Base-by-base conservation (phyloP, 1,284 basidiomycete genomes). In the Trichosporon sp. region DNA sequence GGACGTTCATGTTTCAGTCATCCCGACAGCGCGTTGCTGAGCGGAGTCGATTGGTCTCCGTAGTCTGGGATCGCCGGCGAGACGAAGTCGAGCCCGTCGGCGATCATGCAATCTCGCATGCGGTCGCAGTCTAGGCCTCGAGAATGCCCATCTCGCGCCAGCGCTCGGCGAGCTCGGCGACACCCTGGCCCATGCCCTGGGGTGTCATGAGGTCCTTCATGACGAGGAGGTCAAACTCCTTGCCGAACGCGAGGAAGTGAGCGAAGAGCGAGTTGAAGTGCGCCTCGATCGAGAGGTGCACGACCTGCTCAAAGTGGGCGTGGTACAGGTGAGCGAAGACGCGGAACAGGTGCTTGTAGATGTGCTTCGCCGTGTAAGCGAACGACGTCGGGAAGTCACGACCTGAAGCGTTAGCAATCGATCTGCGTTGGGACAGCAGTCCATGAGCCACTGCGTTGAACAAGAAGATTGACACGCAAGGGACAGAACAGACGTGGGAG, bases 211-310 rank as follows among this genome's bases (percentile, higher is more conserved):
- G 66, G 32, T 91, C 92, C 74, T 89, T 89, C 74, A 95, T 87
- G 70, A 95, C 93, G 66, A 98, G 82, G 36, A 99, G 81, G 75
- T 96, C 90, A 76, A 97, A 99, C 71, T 86, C 84, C 59, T 82
- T 81, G 11, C 86, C 86, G 74, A 98, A 98, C 0, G 94, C 91
- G 56, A 98, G 83, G 82, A 95, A 97, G 81, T 98, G 95, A 0
- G 95, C 95, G 74, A 98, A 98, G 34, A 98, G 86, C n/a, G 90
- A 92, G 81, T 98, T 98, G 82, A 97, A 94, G 80, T 98, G 95
- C 0, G 94, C 94, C 76, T 98, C 95, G 56, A 91, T 89, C 63
- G 91, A 92, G 23, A 99, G 86, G 78, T 99, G 95, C 71, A 97
- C 88, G 72, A 90, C 87, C 40, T 92, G 90, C 21, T 86, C 83